A percentile compares a stretch with the other conserved stretches of the same genome.
phyloP scores from a whole-genome alignment of 2,329 filamentous ascomycete genomes.

The Colletotrichum liaoningense region DNA sequence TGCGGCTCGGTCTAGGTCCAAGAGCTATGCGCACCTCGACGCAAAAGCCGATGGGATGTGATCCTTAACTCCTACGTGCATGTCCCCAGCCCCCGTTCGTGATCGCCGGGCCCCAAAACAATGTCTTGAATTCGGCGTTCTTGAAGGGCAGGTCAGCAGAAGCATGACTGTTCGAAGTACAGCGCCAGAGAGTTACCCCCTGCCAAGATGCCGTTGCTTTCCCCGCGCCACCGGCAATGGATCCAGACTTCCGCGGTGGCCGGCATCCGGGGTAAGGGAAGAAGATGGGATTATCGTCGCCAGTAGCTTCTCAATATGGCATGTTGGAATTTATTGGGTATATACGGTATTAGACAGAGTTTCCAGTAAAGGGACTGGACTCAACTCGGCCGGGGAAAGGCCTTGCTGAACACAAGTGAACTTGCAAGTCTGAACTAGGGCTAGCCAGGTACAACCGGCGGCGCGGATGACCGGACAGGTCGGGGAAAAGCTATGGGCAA shows the following conservation, averaged over 20 bases:
- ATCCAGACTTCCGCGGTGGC: background rate
- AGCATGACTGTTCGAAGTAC: background rate
- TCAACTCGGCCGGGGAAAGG: background rate
- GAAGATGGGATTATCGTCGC: conserved; percentile 16
- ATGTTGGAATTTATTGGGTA: no score
- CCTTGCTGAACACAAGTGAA: background rate
- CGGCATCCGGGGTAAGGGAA: background rate
- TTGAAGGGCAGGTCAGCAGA: conserved; percentile 8
- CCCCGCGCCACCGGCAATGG: conserved; percentile 11
- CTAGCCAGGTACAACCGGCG: conserved; percentile 17
- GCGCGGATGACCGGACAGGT: conserved; percentile 21
- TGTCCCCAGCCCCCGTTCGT: background rate
- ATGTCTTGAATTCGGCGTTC: no score
- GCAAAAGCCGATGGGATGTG: background rate
- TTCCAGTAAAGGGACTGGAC: background rate
- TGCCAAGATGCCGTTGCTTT: conserved; percentile 4
- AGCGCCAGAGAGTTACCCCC: background rate
- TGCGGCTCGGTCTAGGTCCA: background rate
- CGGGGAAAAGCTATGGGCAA: conserved; percentile 20
- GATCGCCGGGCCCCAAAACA: background rate
- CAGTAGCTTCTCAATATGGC: background rate
- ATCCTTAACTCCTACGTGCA: background rate
- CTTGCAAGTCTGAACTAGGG: background rate
- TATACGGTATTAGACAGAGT: background rate
- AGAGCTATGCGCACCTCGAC: background rate